Conservation (phyloP, 1,284 basidiomycete species). For the Ustilago loliicola region DNA sequence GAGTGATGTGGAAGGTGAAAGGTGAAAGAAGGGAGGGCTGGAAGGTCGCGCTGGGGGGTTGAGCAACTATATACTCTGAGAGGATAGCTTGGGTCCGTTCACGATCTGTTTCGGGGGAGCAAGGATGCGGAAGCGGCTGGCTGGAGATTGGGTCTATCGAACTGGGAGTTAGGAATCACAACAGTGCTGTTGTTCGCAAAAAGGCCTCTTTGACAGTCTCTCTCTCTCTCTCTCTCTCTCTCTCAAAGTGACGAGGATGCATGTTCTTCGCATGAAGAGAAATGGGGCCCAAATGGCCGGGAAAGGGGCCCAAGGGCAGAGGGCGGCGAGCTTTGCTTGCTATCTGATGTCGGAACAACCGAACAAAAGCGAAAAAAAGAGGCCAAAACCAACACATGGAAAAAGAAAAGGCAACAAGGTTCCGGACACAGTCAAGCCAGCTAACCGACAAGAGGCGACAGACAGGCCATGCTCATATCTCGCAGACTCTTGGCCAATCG, state of each 20-base stretch:
- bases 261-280: conserved; percentile 22
- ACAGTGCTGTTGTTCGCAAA: conserved; percentile 15
- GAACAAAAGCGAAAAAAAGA: conserved; percentile 26
- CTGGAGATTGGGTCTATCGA: neutral
- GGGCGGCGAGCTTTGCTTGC: conserved; percentile 4
- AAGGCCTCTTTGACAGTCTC: conserved; percentile 10
- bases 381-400: neutral
- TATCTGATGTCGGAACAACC: conserved; percentile 34
- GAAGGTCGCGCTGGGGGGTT: conserved; percentile 1
- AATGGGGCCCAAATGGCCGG: conserved; percentile 1
- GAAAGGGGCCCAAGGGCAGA: conserved; percentile 10
- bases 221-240: no score
- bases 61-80: conserved; percentile 40
- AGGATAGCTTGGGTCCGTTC: neutral
- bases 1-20: conserved; percentile 16
- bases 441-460: conserved; percentile 25
- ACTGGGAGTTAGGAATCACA: conserved; percentile 3
- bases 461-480: conserved; percentile 31
- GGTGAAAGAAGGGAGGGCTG: conserved; percentile 19
- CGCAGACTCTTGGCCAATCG: conserved; percentile 52
- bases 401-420: neutral
- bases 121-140: neutral
- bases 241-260: neutral
- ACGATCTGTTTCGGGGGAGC: neutral
- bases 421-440: conserved; percentile 34